Evolutionary conservation across 1,139 yeast genomes (phyloP).

Genomic region (Debaryomycetaceae sp.): DNA sequence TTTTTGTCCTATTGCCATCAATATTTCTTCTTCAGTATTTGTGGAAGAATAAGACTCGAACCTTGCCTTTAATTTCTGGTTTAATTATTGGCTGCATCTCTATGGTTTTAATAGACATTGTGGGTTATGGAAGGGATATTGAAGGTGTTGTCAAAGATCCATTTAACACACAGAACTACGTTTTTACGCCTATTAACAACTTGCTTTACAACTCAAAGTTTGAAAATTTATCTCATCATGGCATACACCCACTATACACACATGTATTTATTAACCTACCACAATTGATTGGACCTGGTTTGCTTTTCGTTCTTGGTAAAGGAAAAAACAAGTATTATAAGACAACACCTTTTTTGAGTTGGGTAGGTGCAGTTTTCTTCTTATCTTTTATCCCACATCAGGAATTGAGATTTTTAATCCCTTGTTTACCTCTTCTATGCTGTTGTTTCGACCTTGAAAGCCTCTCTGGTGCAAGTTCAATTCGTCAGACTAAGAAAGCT

Average conservation of each 20-base stretch:
- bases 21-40: constrained; percentile 37
- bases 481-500: background rate
- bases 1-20: constrained; percentile 66
- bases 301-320: constrained; percentile 41
- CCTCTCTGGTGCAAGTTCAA: background rate
- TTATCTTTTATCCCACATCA: constrained; percentile 85
- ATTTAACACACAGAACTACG: constrained; percentile 18
- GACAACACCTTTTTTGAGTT: constrained; percentile 56
- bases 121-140: constrained; percentile 9
- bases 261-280: constrained; percentile 78
- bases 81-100: constrained; percentile 29
- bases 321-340: constrained; percentile 29
- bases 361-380: constrained; percentile 56
- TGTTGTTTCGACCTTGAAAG: constrained; percentile 51
- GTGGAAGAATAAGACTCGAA: constrained; percentile 20
- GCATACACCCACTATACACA: constrained; percentile 74
- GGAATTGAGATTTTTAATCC: constrained; percentile 80
- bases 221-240: constrained; percentile 69
- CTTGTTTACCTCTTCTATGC: constrained; percentile 69
- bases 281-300: constrained; percentile 69
- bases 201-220: constrained; percentile 61
- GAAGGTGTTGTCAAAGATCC: constrained; percentile 8
- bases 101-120: constrained; percentile 57
- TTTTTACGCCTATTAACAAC: constrained; percentile 76
- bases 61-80: constrained; percentile 24